Evolutionary conservation across 2,329 filamentous ascomycete species (phyloP).

Genomic region (Magnaporthiopsis rhizophila): DNA sequence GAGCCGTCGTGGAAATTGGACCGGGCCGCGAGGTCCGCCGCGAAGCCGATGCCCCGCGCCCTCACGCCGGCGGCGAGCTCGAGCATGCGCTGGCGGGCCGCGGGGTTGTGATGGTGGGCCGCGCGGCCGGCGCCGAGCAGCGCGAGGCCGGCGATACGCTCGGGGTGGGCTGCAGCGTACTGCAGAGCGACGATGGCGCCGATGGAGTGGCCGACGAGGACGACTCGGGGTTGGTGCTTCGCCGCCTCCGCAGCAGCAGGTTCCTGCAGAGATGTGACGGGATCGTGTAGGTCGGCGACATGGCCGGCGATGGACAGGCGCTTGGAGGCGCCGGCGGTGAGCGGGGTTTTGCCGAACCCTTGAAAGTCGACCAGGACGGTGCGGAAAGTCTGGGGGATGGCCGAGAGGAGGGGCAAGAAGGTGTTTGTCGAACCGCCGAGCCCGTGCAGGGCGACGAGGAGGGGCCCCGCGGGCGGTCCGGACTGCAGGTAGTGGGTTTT

Average conservation of each 20-base stretch:
- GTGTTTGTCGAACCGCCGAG: conserved; percentile 18
- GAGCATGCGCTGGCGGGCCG: conserved; percentile 22
- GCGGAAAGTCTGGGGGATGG: conserved; percentile 12
- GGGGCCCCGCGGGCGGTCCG: conserved; percentile 15
- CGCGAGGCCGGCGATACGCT: conserved; percentile 19
- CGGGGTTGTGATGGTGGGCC: conserved; percentile 20
- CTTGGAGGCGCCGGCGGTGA: conserved; percentile 4
- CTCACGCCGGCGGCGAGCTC: conserved; percentile 20
- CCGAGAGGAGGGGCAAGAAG: conserved; percentile 15
- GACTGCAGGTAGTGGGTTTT: conserved; percentile 20
- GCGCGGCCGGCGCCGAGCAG: conserved; percentile 25
- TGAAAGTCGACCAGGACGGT: conserved; percentile 20
- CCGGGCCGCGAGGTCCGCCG: conserved; percentile 19
- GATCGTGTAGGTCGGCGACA: conserved; percentile 20
- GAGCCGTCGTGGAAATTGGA: conserved; percentile 21
- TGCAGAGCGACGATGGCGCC: conserved; percentile 27
- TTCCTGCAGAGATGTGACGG: conserved; percentile 15
- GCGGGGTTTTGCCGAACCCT: conserved; percentile 20
- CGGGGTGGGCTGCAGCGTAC: conserved; percentile 22
- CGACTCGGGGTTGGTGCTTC: conserved; percentile 1
- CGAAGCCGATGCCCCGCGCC: conserved; percentile 19
- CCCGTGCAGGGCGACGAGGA: conserved; percentile 21
- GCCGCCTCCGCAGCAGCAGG: conserved; percentile 1
- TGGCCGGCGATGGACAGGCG: conserved; percentile 17
- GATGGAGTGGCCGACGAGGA: conserved; percentile 27